Evolutionary conservation across 192 early-diverging fungal genomes (phyloP).

Genomic region (Entophlyctis luteolus): DNA sequence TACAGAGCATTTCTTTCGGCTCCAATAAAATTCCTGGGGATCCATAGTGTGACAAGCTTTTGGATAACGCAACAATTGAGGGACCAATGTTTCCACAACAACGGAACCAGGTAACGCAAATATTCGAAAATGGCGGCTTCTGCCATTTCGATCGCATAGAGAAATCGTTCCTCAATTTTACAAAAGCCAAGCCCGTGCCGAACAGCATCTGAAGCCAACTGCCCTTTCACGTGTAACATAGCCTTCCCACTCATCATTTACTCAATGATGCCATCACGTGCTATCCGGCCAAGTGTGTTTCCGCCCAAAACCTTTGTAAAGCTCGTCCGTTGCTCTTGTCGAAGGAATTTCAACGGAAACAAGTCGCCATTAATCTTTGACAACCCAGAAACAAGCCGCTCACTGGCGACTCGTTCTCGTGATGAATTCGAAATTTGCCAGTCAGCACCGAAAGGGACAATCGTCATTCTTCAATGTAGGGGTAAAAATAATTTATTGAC

Average conservation of each 20-base stretch:
- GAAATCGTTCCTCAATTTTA: neutral
- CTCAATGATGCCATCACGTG: conserved; percentile 22
- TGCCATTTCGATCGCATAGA: conserved; percentile 19
- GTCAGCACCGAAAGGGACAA: no score
- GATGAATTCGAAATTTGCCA: no score
- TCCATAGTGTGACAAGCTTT: conserved; percentile 35
- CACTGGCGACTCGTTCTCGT: no score
- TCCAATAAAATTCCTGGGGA: conserved; percentile 31
- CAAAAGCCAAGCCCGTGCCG: conserved; percentile 29
- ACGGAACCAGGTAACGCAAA: conserved; percentile 32
- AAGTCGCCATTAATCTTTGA: conserved; percentile 12
- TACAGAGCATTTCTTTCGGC: conserved; percentile 1
- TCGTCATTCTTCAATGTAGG: neutral
- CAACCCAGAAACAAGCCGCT: conserved; percentile 17
- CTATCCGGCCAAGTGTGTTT: conserved; percentile 20
- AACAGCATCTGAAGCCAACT: conserved; percentile 14
- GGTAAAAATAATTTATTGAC: neutral
- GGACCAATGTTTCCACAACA: conserved; percentile 13
- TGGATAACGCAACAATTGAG: neutral
- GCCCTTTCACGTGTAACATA: conserved; percentile 1
- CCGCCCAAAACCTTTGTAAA: conserved; percentile 14
- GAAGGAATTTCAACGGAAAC: conserved; percentile 34
- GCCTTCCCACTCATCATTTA: conserved; percentile 21
- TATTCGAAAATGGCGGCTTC: conserved; percentile 29
- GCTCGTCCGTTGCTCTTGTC: conserved; percentile 10